These are phyloP conservation scores for Silene noctiflora DNA, from an alignment of 179 eudicot species.

Conservation along the genomic window DNA sequence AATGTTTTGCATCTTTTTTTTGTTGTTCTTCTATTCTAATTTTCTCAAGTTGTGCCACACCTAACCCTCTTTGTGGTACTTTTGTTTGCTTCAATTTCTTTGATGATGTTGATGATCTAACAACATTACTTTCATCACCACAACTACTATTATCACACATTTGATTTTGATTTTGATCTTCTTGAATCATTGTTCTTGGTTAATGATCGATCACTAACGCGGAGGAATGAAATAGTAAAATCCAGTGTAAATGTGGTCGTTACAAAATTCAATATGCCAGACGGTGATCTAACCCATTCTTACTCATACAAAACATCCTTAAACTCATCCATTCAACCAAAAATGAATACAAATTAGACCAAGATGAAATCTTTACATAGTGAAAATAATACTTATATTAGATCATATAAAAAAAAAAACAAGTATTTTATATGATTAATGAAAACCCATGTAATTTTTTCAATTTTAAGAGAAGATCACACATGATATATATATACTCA, in stretches of 20 bases:
- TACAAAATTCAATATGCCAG: too few species aligned
- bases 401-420: not conserved
- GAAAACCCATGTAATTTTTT: not conserved
- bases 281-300: too few species aligned
- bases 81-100: constrained; percentile 64
- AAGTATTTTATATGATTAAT: not conserved
- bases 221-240: too few species aligned
- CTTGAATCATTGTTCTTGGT: constrained; percentile 38
- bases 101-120: constrained; percentile 46
- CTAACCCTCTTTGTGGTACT: constrained; percentile 89
- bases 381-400: too few species aligned
- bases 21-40: constrained; percentile 67
- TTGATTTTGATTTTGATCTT: constrained; percentile 37
- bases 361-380: not conserved
- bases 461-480: too few species aligned
- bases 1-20: constrained; percentile 34
- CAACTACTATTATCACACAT: constrained; percentile 33
- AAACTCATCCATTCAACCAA: too few species aligned
- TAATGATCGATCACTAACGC: not conserved
- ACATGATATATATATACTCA: not conserved
- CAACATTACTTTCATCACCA: constrained; percentile 14
- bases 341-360: not conserved
- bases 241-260: too few species aligned
- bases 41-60: constrained; percentile 89
- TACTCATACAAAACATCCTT: too few species aligned